A percentile compares a stretch with the other conserved stretches of the same genome.
These are phyloP conservation scores for Filosporella fistucella DNA, from an alignment of 495 filamentous ascomycete species.

Conservation along the genomic window DNA sequence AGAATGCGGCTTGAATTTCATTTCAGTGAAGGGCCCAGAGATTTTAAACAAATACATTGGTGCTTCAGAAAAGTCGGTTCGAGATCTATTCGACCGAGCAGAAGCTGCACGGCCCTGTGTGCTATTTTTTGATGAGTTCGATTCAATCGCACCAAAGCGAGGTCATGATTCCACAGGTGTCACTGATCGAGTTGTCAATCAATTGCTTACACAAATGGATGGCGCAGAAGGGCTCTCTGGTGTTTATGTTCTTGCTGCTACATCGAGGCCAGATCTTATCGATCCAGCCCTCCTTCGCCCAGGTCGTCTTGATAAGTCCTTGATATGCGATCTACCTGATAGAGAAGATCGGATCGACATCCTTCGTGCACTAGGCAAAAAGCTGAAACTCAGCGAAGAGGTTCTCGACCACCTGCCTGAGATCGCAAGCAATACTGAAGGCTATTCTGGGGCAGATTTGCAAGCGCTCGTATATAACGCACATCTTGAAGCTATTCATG, in stretches of 20 bases:
- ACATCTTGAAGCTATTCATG: conserved; percentile 94
- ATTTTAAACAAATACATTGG: conserved; percentile 99
- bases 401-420: conserved; percentile 54
- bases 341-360: conserved; percentile 82
- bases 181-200: conserved; percentile 97
- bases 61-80: conserved; percentile 88
- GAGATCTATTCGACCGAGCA: conserved; percentile 91
- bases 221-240: conserved; percentile 92
- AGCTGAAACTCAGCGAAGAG: conserved; percentile 63
- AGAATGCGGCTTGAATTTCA: conserved; percentile 96
- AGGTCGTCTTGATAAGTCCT: conserved; percentile 83
- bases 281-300: conserved; percentile 89
- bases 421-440: conserved; percentile 73
- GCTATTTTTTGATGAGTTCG: conserved; percentile 97
- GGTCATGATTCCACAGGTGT: conserved; percentile 96
- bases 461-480: conserved; percentile 95
- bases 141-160: conserved; percentile 93
- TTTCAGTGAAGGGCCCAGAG: conserved; percentile 95
- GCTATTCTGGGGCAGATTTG: conserved; percentile 92
- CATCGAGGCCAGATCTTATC: conserved; percentile 85
- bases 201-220: conserved; percentile 97
- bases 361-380: conserved; percentile 71
- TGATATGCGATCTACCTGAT: conserved; percentile 83
- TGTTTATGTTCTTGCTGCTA: conserved; percentile 94
- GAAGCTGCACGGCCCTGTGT: conserved; percentile 86